Evolutionary conservation across 2,329 filamentous ascomycete species (phyloP), one percentile per base, ranked within the genome.

Genomic region (Diaporthe vexans): DNA sequence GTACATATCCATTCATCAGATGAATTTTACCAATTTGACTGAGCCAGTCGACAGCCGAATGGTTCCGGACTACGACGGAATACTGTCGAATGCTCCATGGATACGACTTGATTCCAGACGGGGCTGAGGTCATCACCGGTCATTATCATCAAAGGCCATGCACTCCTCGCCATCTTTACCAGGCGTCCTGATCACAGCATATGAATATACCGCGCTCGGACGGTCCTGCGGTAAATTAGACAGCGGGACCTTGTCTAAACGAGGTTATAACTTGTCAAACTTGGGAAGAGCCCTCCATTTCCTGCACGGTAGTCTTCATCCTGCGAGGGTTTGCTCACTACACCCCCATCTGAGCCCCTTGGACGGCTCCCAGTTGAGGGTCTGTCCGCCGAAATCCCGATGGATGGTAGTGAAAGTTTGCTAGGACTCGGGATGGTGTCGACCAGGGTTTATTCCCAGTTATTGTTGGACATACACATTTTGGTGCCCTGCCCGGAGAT

Each of bases 401-500:
- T 33, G 46, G 46, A 37, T 52, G 24, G 46, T 19, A 11, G 61
- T n/a, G 46, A 52, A 52, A 26, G 37, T 26, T 52, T 37, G 46
- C 59, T n/a, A 26, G 43, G 40, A 65, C 59, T 48, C 19, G 26
- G 13, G 7, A 61, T 29, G 37, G 59, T 33, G 43, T 65, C 29
- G 59, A 65, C 63, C 29, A 52, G 63, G 61, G 43, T 35, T 17
- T 52, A 21, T 37, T 67, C 63, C 63, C 63, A 67, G 46, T 67
- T 67, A 67, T 67, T 67, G 63, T 52, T 67, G 63, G 61, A 67
- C 33, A 52, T n/a, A 37, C n/a, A 52, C 24, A 52, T 19, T 21
- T 67, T 51, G 11, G 29, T 52, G 52, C 46, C 46, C 33, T 67
- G 46, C 37, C 24, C 37, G 58, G 19, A 13, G 24, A 63, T 24